Base-by-base conservation (phyloP, 441 rosid species). In the Corymbia citriodora region DNA sequence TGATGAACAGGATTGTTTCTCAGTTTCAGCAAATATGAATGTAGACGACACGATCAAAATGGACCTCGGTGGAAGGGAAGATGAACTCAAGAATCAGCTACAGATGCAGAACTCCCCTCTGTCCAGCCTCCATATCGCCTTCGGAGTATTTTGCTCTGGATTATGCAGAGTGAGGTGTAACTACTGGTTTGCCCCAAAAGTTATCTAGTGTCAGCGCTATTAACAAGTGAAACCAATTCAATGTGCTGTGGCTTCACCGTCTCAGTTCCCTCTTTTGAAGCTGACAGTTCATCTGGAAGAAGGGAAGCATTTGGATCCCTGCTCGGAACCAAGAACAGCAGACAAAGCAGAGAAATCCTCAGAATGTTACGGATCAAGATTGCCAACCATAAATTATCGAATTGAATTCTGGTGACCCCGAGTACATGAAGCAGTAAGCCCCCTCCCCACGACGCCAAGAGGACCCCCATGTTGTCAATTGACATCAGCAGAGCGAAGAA, bases 401-500 rank as follows among this genome's bases (percentile, higher is more conserved):
- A 98, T 52, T 94, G 92, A 3, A 95, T 96, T 74, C 99, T 89
- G 4, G 97, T 96, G 54, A 98, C 97, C 31, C 93, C 93, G 68
- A 97, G 90, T 33, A 94, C 31, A 25, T 95, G 99, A 57, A 98
- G 96, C 53, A 97, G 89, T 8, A 98, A 90, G 40, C 99, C 99
- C 48, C 99, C 99, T 10, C 92, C 92, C 99, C 99, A 96, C 14
- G 97, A 95, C 1, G 99, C 96, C 55, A 99, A 94, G 87, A 98
- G 96, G 50, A 92, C 7, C 55, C 99, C 99, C 36, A 95, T 89
- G 63, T 98, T 97, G 53, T 98, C 98, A 21, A 98, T 96, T 12
- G 99, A 98, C 99, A 98, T 97, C 25, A 98, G 95, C 89, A 97
- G 92, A 12, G 99, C 99, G 88, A 97, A 98, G 93, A 97, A 98